phyloP scores from a whole-genome alignment of 805 yeast species.

The Wickerhamiella alocasiicola region DNA sequence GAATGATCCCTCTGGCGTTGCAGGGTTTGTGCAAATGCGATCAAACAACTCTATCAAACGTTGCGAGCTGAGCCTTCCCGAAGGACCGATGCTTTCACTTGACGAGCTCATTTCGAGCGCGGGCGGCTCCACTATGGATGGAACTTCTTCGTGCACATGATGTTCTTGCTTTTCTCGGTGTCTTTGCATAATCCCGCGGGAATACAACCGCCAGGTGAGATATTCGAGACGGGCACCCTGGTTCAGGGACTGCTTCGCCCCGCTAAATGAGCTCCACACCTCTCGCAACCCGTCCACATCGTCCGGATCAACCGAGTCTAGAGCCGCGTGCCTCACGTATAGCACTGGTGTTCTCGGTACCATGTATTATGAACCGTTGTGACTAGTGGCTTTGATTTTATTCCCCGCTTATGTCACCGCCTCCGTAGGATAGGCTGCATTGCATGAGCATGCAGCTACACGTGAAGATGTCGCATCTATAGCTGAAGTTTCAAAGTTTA shows the following conservation, averaged over 20 bases:
- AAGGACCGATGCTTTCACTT: background rate
- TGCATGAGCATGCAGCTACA: background rate
- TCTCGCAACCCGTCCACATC: conserved; percentile 19
- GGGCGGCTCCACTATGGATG: conserved; percentile 6
- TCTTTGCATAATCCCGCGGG: conserved; percentile 15
- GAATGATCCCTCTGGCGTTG: conserved; percentile 2
- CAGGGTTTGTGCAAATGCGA: conserved; percentile 7
- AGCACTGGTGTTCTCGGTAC: conserved; percentile 14
- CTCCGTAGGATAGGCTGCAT: background rate
- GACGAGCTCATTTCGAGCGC: conserved; percentile 8
- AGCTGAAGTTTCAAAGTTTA: too few relatives aligned
- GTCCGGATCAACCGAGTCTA: conserved; percentile 18
- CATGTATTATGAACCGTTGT: background rate
- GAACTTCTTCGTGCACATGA: conserved; percentile 1
- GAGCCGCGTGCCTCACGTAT: conserved; percentile 18
- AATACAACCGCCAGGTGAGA: conserved; percentile 22
- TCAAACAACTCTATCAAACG: conserved; percentile 5
- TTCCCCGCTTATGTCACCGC: background rate
- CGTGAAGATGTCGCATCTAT: too few relatives aligned
- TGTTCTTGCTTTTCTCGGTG: conserved; percentile 7
- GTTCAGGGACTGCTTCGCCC: conserved; percentile 19
- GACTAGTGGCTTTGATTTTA: background rate
- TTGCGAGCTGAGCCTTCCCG: conserved; percentile 2
- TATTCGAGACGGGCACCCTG: conserved; percentile 21
- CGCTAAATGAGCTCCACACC: conserved; percentile 21